Base-by-base conservation (phyloP, 768 basidiomycete species). In the Sarcodon sp. region DNA sequence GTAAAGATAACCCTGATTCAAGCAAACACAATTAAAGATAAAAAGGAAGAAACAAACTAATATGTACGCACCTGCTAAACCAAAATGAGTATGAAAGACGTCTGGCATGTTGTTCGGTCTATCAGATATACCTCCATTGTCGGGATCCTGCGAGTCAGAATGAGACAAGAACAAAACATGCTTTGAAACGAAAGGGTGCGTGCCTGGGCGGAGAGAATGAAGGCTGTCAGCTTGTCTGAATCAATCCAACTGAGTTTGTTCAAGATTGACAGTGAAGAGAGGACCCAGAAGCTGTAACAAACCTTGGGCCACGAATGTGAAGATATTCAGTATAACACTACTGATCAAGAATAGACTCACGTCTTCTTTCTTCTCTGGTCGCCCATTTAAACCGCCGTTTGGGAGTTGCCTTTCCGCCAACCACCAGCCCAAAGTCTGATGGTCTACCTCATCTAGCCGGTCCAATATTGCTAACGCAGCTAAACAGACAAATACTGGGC, bases 301-400 rank as follows among this genome's bases (percentile, higher is more conserved):
- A 97, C 89, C 91, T 94, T 51, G 5, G 15, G 16, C 15, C 13
- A n/a, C n/a, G 39, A 16, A 45, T 27, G 38, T 8, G 27, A 27
- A 27, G 21, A 27, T 27, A 27, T 27, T 15, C 27, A 12, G 11
- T 6, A 46, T 31, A 35, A 15, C 7, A 32, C 43, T 31, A 5
- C 15, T 27, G 21, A n/a, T 15, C 18, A 43, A 33, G 35, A 16
- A 32, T n/a, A 11, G 13, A 71, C 81, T 55, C 55, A 94, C 96
- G 60, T 98, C 94, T 66, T 92, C 89, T 33, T 98, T 69, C 66
- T 99, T 99, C 61, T 99, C 90, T 8, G 96, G 96, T n/a, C 96
- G 73, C 0, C 94, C 96, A 55, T 98, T 98, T 50, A 99, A 67
- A 0, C 96, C 96, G 7, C 96, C 96, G 56, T 77, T 90, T 0